Evolutionary conservation across 1,284 basidiomycete genomes (phyloP), one percentile per base, ranked within the genome.

Genomic region (Austroboletus novae-zelandiae): DNA sequence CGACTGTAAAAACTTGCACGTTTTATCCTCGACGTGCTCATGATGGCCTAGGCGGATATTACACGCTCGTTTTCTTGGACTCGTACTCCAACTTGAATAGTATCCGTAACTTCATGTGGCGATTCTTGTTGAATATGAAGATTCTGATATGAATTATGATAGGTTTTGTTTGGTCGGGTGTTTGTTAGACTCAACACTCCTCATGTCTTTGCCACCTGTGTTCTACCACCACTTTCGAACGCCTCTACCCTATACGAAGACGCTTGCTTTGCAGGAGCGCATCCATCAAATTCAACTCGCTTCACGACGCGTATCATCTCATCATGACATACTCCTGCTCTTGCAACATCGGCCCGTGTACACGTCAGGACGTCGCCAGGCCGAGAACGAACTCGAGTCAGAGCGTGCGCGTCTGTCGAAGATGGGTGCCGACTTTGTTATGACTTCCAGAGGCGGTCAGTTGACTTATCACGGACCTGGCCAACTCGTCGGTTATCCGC

Each of bases 401-500:
- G 92, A 96, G 62, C 81, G 84, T 34, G 64, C 69, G 35, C 82
- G 90, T 43, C 75, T 97, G 27, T 80, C 75, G 9, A 72, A 73
- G 14, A 77, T 94, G 23, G 94, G 95, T 15, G 95, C 96, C 0
- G 92, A 96, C 63, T 96, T 96, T 65, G 79, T 89, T 36, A 74
- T 82, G 31, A 88, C 94, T 2, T 80, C 84, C 55, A 79, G 97
- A 52, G 96, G 96, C 10, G 96, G 96, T 2, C 87, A 98, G 69
- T 81, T 94, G 50, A 99, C 97, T 2, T 99, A 94, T 69, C 97
- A 99, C 68, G 97, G 97, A 0, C 96, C 96, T 0, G 97, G 97
- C 3, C 97, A 99, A 71, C 77, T 99, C 55, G 91, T 98, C 13
- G 97, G 94, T 31, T 99, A 99, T 65, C 93, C 94, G 1, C 79